phyloP scores from a whole-genome alignment of 1,139 yeast species.

The Debaryomyces nepalensis region DNA sequence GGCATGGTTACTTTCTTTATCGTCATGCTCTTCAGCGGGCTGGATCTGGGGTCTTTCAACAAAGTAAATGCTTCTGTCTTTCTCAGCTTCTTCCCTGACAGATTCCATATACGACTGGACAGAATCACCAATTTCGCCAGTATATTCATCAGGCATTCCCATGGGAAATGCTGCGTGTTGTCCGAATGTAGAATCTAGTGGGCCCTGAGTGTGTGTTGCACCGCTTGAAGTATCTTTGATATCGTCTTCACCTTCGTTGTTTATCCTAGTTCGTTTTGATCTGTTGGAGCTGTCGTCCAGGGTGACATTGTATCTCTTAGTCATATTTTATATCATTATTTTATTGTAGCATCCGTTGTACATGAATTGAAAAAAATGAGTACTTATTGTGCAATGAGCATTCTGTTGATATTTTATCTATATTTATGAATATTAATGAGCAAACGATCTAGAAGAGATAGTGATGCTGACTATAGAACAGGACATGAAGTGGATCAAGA shows the following conservation, averaged over 20 bases:
- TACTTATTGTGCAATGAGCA: slow-evolving; percentile 1
- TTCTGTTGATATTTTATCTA: too few relatives aligned
- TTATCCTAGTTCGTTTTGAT: slow-evolving; percentile 2
- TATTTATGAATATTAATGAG: too few relatives aligned
- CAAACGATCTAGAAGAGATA: slow-evolving; percentile 20
- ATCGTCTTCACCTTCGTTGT: background rate
- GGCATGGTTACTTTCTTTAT: slow-evolving; percentile 6
- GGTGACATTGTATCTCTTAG: slow-evolving; percentile 50
- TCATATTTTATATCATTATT: background rate
- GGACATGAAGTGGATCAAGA: background rate
- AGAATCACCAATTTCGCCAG: slow-evolving; percentile 17
- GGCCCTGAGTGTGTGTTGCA: slow-evolving; percentile 13
- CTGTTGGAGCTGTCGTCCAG: slow-evolving; percentile 65
- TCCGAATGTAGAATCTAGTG: slow-evolving; percentile 23
- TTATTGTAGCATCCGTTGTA: background rate
- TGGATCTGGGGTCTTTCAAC: slow-evolving; percentile 13
- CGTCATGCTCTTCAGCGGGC: background rate
- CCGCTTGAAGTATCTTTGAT: background rate
- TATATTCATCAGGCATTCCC: slow-evolving; percentile 17
- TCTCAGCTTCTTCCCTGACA: slow-evolving; percentile 39
- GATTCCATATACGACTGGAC: slow-evolving; percentile 33
- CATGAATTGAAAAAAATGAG: background rate
- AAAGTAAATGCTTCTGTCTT: slow-evolving; percentile 25
- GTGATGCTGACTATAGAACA: slow-evolving; percentile 1
- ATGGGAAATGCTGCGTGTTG: slow-evolving; percentile 32